Conservation (phyloP, 768 basidiomycete genomes). For the Tylopilus balloui region DNA sequence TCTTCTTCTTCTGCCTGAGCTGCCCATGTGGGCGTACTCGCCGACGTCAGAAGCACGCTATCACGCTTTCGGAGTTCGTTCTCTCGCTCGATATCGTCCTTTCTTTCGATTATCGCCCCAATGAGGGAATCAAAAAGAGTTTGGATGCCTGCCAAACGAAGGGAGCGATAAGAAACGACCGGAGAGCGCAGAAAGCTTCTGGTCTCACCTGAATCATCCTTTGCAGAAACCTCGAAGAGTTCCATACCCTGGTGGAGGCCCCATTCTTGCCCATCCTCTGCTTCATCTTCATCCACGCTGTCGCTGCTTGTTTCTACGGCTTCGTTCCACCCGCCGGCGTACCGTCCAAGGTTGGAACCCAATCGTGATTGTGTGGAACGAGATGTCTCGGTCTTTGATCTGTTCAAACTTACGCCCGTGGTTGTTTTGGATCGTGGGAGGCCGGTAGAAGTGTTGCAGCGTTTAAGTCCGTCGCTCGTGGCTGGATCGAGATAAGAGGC, state of each 20-base stretch:
- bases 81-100: conserved; percentile 76
- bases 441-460: conserved; percentile 46
- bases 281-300: conserved; percentile 63
- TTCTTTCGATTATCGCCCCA: conserved; percentile 69
- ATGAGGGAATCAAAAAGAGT: conserved; percentile 78
- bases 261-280: conserved; percentile 57
- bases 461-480: conserved; percentile 47
- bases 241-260: conserved; percentile 80
- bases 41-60: conserved; percentile 70
- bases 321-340: conserved; percentile 52
- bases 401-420: conserved; percentile 30
- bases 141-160: conserved; percentile 58
- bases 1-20: conserved; percentile 80
- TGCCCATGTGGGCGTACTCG: conserved; percentile 66
- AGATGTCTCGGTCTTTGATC: conserved; percentile 39
- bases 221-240: conserved; percentile 87
- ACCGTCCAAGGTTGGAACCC: conserved; percentile 50
- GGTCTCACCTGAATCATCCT: conserved; percentile 69
- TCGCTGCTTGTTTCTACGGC: conserved; percentile 58
- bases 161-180: conserved; percentile 12
- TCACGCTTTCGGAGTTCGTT: conserved; percentile 77
- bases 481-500: conserved; percentile 64
- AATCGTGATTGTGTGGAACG: conserved; percentile 50
- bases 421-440: conserved; percentile 50
- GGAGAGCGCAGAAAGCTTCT: not conserved